Percentiles rank a stretch among this genome's conserved stretches.
Evolutionary conservation across 148 eudicot species (phyloP).

Genomic region (Vaccinium corymbosum): DNA sequence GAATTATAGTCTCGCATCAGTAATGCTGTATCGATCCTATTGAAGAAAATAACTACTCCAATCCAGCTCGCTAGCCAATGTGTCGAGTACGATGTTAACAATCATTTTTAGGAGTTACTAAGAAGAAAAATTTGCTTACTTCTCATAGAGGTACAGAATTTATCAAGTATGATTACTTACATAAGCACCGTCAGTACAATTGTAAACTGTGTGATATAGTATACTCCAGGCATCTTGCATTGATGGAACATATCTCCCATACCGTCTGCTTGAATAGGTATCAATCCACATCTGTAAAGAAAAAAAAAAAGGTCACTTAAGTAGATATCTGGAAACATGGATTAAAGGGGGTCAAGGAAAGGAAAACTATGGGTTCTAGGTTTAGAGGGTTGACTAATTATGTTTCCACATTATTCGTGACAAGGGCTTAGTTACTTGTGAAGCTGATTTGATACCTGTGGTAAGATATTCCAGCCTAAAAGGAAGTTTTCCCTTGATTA

Average conservation of each 20-base stretch:
- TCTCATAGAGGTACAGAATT: neutral
- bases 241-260: slow-evolving; percentile 36
- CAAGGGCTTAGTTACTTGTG: neutral
- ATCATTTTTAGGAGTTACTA: slow-evolving; percentile 1
- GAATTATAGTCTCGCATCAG: neutral
- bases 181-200: slow-evolving; percentile 46
- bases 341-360: neutral
- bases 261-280: slow-evolving; percentile 36
- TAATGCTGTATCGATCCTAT: neutral
- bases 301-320: neutral
- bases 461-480: neutral
- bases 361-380: neutral
- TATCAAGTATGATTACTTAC: slow-evolving; percentile 26
- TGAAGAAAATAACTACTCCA: neutral
- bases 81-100: neutral
- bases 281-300: slow-evolving; percentile 37
- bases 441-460: neutral
- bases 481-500: neutral
- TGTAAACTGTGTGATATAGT: slow-evolving; percentile 44
- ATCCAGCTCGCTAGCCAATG: neutral
- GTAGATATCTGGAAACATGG: neutral
- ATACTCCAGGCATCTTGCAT: slow-evolving; percentile 51
- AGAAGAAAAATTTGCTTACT: neutral
- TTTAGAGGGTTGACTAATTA: neutral
- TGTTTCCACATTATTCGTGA: neutral